Evolutionary conservation across 1,284 basidiomycete species (phyloP).

Genomic region (Rhodotorula sp.): DNA sequence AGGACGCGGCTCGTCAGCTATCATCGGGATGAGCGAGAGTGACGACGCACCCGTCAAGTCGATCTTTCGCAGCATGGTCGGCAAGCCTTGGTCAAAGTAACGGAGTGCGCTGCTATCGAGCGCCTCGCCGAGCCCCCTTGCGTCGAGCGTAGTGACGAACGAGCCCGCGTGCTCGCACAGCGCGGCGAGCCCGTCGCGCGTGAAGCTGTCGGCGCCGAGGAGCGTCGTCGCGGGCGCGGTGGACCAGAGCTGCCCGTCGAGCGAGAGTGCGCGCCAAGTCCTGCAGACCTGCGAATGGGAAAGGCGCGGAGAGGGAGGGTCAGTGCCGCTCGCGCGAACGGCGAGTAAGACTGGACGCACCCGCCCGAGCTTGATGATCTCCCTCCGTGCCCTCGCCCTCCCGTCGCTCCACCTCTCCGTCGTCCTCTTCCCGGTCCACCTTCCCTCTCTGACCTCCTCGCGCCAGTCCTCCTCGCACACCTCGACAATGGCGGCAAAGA

Average conservation of each 20-base stretch:
- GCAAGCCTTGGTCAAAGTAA: neutral
- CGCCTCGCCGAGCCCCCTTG: conserved; percentile 59
- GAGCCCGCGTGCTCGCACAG: conserved; percentile 58
- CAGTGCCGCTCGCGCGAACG: no score
- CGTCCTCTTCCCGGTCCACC: conserved; percentile 18
- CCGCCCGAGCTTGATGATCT: conserved; percentile 75
- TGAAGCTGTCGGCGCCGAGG: conserved; percentile 57
- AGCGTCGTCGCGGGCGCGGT: conserved; percentile 59
- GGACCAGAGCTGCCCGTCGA: conserved; percentile 85
- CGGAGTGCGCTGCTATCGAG: neutral
- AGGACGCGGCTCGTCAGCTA: no score
- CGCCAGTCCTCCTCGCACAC: conserved; percentile 56
- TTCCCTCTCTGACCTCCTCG: conserved; percentile 5
- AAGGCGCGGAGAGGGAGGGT: no score
- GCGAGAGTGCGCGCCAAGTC: conserved; percentile 72
- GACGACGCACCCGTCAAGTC: conserved; percentile 57
- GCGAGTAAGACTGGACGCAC: no score
- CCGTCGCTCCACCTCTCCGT: conserved; percentile 29
- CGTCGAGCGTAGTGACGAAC: conserved; percentile 66
- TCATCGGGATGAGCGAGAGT: neutral
- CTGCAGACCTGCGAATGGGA: conserved; percentile 70
- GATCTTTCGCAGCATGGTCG: conserved; percentile 54
- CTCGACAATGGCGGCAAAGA: conserved; percentile 56
- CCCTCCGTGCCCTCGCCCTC: conserved; percentile 47
- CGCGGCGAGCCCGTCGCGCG: conserved; percentile 58